Evolutionary conservation across 371 early-diverging fungal genomes (phyloP), one percentile per base, ranked within the genome.

Genomic region (Fennellomyces sp.): DNA sequence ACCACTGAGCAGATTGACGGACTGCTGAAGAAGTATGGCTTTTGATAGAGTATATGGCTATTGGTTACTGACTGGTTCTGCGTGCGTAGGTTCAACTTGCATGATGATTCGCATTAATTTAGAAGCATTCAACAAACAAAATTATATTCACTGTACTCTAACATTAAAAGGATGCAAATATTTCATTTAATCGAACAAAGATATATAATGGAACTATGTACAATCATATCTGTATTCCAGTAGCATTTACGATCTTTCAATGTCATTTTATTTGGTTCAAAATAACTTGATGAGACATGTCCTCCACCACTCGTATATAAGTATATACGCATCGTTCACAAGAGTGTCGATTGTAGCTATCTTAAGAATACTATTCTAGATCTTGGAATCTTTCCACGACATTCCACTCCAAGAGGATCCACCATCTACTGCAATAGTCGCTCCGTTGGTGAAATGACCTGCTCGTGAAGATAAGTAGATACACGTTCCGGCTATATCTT

Each of bases 401-500:
- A n/a, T 21, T 5, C 45, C 45, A 45, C 23, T 10, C 45, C 45
- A 45, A 45, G 23, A 23, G 21, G 23, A 23, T 29, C 96, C 96
- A 53, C 96, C 96, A 66, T 95, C 95, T 6, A 93, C 86, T 5
- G 87, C 78, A 52, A 96, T 88, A n/a, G 90, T 77, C 29, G 88
- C 84, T 31, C 96, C 97, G 30, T 85, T 92, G 31, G 93, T 83
- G 61, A 93, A 94, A 17, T 91, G 83, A 21, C 90, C 88, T 2
- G 92, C 96, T 25, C 82, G 69, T 21, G 87, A 86, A n/a, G 89
- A 81, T 49, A 97, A 66, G 64, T 90, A 95, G 26, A 97, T 78
- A 42, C 88, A 71, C n/a, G 85, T 82, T 28, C 92, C 97, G 17
- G 93, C 96, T 83, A 97, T 88, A 65, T 97, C 97, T 63, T 88